Conservation (phyloP, 352 stramenopile genomes). For the Phytophthora podocarpi region DNA sequence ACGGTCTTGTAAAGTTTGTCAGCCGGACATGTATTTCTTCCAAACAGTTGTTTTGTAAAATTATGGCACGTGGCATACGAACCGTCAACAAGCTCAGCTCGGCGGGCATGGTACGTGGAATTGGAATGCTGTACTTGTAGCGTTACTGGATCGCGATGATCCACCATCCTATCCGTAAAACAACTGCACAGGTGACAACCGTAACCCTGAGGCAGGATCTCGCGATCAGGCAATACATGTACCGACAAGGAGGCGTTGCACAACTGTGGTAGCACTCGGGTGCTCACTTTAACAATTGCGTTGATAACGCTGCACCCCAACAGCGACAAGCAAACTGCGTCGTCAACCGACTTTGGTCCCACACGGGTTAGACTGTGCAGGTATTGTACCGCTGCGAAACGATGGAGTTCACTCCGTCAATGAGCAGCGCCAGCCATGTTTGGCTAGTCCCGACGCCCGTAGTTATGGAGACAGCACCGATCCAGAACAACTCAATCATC, state of each 20-base stretch:
- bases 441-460: constrained; percentile 23
- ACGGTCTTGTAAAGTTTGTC: not conserved
- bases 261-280: not conserved
- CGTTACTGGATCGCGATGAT: constrained; percentile 12
- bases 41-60: constrained; percentile 26
- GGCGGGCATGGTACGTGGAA: not conserved
- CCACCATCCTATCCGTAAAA: constrained; percentile 8
- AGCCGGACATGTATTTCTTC: constrained; percentile 4
- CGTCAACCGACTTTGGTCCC: not conserved
- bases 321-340: not conserved
- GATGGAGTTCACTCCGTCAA: constrained; percentile 36
- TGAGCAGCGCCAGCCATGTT: constrained; percentile 19
- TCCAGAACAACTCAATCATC: constrained; percentile 15
- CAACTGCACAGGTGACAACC: constrained; percentile 6
- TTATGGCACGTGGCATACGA: constrained; percentile 1
- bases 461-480: not conserved
- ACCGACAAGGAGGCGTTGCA: not conserved
- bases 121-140: not conserved
- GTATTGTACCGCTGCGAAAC: not conserved
- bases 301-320: constrained; percentile 2
- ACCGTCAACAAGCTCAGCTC: constrained; percentile 1
- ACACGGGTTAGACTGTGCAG: not conserved
- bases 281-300: constrained; percentile 27
- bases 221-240: constrained; percentile 1
- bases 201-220: constrained; percentile 6